phyloP scores from a whole-genome alignment of 2,329 filamentous ascomycete genomes.

The Hypoxylon sp. region DNA sequence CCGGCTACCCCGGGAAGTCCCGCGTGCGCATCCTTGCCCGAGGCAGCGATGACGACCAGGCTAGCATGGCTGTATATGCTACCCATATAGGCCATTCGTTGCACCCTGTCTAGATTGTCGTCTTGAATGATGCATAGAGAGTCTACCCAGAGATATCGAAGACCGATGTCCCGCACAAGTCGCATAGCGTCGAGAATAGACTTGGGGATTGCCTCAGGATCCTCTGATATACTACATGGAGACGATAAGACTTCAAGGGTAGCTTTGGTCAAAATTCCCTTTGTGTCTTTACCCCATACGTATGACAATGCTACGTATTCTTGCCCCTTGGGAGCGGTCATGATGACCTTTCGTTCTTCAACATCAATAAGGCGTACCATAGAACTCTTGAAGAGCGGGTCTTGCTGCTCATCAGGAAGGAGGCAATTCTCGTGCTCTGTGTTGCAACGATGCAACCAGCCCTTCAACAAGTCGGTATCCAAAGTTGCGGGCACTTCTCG shows the following conservation, averaged over 20 bases:
- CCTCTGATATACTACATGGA: not conserved
- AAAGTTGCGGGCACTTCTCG: not conserved
- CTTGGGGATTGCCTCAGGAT: not conserved
- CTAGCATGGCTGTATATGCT: constrained; percentile 4
- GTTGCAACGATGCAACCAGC: not conserved
- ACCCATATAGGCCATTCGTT: not conserved
- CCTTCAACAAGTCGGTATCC: not conserved
- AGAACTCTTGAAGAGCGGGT: no score
- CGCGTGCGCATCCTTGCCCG: not conserved
- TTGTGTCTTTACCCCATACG: not conserved
- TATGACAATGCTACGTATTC: constrained; percentile 1
- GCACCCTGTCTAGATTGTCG: not conserved
- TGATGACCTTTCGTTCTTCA: not conserved
- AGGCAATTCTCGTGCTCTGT: not conserved
- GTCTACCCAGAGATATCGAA: constrained; percentile 4
- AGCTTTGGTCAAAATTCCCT: not conserved
- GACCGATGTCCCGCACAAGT: not conserved
- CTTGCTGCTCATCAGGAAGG: not conserved
- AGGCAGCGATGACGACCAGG: constrained; percentile 3
- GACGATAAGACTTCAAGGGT: not conserved
- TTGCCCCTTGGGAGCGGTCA: not conserved
- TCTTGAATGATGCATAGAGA: not conserved
- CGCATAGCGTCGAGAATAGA: not conserved
- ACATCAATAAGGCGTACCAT: not conserved
- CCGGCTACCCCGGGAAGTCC: not conserved